Conservation (phyloP, 208 protist species). For the Acanthamoeba healyi region DNA sequence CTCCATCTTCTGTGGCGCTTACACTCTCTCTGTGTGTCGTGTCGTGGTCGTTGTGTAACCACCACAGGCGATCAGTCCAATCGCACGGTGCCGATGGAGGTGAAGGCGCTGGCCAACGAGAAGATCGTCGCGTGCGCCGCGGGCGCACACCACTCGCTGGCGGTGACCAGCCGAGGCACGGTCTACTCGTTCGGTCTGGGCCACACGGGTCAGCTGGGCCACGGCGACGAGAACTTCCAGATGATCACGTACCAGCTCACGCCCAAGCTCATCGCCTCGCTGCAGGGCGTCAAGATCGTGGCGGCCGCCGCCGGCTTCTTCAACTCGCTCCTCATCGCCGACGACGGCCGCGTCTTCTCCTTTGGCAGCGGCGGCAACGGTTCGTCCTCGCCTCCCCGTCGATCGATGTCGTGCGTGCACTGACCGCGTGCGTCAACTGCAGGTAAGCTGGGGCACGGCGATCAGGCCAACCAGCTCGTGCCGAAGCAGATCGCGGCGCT, state of each 20-base stretch:
- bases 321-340: neutral
- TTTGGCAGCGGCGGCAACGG: conserved; percentile 38
- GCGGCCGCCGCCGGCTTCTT: neutral
- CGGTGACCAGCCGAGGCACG: neutral
- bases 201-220: neutral
- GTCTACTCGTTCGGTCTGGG: conserved; percentile 27
- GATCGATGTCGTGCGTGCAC: neutral
- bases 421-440: neutral
- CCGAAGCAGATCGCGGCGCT: neutral
- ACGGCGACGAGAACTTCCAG: neutral
- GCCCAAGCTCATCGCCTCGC: neutral
- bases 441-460: neutral
- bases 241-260: conserved; percentile 16
- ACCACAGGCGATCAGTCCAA: neutral
- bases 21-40: too few species aligned
- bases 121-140: conserved; percentile 13
- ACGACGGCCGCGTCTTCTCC: conserved; percentile 17
- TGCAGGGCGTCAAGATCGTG: neutral
- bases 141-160: conserved; percentile 4
- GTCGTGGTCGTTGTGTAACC: neutral
- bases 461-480: neutral
- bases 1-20: too few species aligned
- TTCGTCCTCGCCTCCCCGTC: neutral
- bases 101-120: neutral
- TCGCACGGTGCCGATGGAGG: conserved; percentile 9